Percentiles rank a stretch among this genome's conserved stretches.
These are phyloP conservation scores for Tetrapisispora fleetii DNA, from an alignment of 805 yeast genomes.

Conservation along the genomic window DNA sequence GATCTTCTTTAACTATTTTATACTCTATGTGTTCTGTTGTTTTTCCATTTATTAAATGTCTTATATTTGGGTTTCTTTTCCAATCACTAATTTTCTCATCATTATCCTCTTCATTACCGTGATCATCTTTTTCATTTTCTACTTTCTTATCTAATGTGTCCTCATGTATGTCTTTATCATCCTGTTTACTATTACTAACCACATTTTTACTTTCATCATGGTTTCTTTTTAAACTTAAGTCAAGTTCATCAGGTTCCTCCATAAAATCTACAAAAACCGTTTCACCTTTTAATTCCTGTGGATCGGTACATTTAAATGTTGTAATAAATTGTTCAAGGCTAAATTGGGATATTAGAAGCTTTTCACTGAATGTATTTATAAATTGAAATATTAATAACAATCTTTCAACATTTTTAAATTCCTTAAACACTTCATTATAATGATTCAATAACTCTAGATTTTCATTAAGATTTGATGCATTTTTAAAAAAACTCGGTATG, in stretches of 20 bases:
- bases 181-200: not conserved
- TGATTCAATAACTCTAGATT: conserved; percentile 12
- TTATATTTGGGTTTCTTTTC: conserved; percentile 15
- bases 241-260: not conserved
- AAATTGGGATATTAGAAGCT: conserved; percentile 18
- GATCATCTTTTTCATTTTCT: not conserved
- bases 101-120: not conserved
- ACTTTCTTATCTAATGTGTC: not conserved
- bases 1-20: conserved; percentile 12
- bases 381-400: conserved; percentile 25
- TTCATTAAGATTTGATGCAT: conserved; percentile 16
- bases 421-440: not conserved
- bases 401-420: conserved; percentile 15
- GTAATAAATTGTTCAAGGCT: conserved; percentile 24
- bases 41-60: conserved; percentile 9
- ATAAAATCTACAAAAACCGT: conserved; percentile 10
- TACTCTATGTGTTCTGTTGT: conserved; percentile 9
- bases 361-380: conserved; percentile 21
- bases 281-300: conserved; percentile 22
- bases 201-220: not conserved
- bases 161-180: not conserved
- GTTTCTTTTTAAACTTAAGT: not conserved
- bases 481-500: conserved; percentile 12
- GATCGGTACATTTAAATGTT: conserved; percentile 24
- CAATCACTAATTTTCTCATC: conserved; percentile 13